Evolutionary conservation across 306 rosid species (phyloP), one percentile per base, ranked within the genome.

Genomic region (Acacia crassicarpa): DNA sequence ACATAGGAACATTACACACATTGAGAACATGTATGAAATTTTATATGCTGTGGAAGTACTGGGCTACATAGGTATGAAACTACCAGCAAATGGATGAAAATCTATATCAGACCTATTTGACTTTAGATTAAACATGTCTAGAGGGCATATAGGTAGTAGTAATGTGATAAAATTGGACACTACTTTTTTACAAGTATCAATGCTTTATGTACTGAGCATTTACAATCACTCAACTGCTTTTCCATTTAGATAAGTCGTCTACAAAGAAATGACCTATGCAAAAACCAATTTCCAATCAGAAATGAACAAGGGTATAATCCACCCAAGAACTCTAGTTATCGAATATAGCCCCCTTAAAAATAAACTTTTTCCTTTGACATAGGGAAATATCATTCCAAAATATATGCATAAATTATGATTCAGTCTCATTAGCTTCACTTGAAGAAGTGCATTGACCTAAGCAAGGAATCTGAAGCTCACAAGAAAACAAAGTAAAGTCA

Each of bases 401-500:
- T 49, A 72, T 59, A 78, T 46, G 20, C 33, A 19, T 8, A 17
- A 71, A 46, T 62, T 9, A 62, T 61, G 14, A 46, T 35, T 35
- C 17, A 68, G 25, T 44, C 44, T 67, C 71, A 43, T 38, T 75
- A 65, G 46, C 72, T 51, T 49, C 46, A 58, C 62, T 71, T 72
- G 71, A 27, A 80, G 78, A 83, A 72, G 72, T 49, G 70, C 41
- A 72, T 72, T 66, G 75, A 76, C 59, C 67, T 68, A 72, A 77
- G 56, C 46, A 80, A 72, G 44, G 53, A 76, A 15, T 77, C 23
- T 38, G 40, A 77, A 63, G 59, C 61, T 61, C 32, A 81, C 48
- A 61, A 68, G 62, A 77, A 56, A 76, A 53, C 46, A 56, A 44
- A 27, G 22, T 5, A 20, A 45, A 72, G 73, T 72, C 73, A 80